phyloP scores from a whole-genome alignment of 345 rosid genomes.

The Bruguiera gymnorhiza region DNA sequence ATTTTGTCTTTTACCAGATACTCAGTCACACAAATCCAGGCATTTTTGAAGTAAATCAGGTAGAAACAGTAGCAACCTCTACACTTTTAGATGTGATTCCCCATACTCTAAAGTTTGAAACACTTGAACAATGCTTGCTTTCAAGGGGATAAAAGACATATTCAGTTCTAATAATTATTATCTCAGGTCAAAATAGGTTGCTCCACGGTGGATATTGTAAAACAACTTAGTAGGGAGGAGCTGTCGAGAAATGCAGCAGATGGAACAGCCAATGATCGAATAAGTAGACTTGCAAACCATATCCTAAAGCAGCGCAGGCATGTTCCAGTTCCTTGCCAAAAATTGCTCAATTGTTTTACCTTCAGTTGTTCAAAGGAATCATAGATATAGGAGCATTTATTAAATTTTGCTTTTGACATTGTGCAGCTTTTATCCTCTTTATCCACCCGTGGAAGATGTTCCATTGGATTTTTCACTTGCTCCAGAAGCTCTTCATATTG shows the following conservation, averaged over 20 bases:
- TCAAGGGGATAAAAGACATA: not conserved
- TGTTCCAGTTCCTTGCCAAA: conserved; percentile 4
- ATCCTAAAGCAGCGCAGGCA: conserved; percentile 72
- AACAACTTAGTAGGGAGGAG: conserved; percentile 89
- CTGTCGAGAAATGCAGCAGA: conserved; percentile 56
- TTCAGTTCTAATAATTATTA: conserved; percentile 13
- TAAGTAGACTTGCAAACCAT: conserved; percentile 82
- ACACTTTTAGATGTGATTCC: not conserved
- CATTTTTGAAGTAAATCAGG: conserved; percentile 75
- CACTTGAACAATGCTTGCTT: not conserved
- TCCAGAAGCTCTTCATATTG: conserved; percentile 55
- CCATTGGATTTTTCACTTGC: conserved; percentile 78
- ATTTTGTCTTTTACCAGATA: conserved; percentile 40
- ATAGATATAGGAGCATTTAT: no score
- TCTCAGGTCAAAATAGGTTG: conserved; percentile 86
- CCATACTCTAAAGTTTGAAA: not conserved
- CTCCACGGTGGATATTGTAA: conserved; percentile 82
- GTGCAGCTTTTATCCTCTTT: conserved; percentile 79
- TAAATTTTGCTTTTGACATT: no score
- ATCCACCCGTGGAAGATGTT: conserved; percentile 77
- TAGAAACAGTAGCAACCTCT: conserved; percentile 10
- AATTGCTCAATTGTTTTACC: not conserved
- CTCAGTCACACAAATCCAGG: conserved; percentile 75
- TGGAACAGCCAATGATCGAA: conserved; percentile 64
- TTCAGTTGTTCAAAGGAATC: not conserved